Evolutionary conservation across 805 yeast species (phyloP).

Genomic region (Kregervanrija pseudodelftensis): DNA sequence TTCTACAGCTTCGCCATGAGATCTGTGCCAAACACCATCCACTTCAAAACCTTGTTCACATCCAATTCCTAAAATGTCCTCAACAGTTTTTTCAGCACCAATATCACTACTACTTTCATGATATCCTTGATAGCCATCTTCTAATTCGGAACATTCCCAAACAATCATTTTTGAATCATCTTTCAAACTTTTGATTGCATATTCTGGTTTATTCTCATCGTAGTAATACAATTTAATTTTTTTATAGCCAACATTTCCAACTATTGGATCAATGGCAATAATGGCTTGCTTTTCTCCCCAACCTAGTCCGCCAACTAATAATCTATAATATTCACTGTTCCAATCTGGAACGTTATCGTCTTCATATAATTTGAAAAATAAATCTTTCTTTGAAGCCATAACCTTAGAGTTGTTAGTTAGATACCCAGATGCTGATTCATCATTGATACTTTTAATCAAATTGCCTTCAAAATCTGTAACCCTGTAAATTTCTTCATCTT

Average conservation of each 20-base stretch:
- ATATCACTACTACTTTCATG: constrained; percentile 1
- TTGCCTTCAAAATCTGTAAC: constrained; percentile 51
- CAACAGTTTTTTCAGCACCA: constrained; percentile 4
- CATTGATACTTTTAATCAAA: constrained; percentile 49
- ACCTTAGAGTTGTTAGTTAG: constrained; percentile 39
- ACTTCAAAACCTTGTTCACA: constrained; percentile 27
- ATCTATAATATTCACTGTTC: constrained; percentile 34
- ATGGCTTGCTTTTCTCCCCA: constrained; percentile 68
- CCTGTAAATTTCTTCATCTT: constrained; percentile 21
- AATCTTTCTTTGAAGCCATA: constrained; percentile 18
- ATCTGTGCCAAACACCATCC: constrained; percentile 25
- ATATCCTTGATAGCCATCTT: constrained; percentile 9
- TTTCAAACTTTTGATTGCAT: neutral
- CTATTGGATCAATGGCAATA: constrained; percentile 58
- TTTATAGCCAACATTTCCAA: constrained; percentile 24
- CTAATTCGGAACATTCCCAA: constrained; percentile 20
- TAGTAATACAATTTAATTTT: constrained; percentile 15
- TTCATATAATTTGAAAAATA: constrained; percentile 16
- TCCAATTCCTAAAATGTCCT: constrained; percentile 27
- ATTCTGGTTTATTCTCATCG: neutral
- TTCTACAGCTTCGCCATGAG: constrained; percentile 25
- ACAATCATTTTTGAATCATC: constrained; percentile 6
- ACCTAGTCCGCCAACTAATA: constrained; percentile 70
- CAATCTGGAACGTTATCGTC: constrained; percentile 3
- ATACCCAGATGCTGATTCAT: constrained; percentile 48